A percentile compares a stretch with the other conserved stretches of the same genome.
Conservation (phyloP, 331 rosid species). For the Phaseolus coccineus region DNA sequence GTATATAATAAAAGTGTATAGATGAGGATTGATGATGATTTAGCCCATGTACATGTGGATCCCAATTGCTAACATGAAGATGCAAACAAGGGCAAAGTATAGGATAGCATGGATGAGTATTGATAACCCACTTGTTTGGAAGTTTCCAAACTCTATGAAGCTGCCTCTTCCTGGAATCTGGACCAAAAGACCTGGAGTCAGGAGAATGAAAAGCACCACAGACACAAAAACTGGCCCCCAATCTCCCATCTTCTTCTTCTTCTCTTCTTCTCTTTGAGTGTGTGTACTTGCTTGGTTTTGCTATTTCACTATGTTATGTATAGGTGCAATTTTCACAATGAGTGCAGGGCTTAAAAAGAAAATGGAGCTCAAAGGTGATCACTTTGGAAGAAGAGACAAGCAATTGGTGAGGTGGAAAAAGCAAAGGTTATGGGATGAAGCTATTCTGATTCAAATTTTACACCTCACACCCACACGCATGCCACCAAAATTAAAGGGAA, state of each 20-base stretch:
- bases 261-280: background rate
- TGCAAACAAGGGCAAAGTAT: conserved; percentile 83
- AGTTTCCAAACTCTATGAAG: conserved; percentile 72
- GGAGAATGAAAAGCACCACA: conserved; percentile 73
- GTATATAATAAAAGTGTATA: background rate
- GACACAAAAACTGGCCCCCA: conserved; percentile 91
- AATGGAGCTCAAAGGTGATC: conserved; percentile 44
- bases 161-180: conserved; percentile 77
- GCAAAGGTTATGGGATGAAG: conserved; percentile 55
- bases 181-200: conserved; percentile 80
- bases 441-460: conserved; percentile 50
- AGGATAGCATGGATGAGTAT: conserved; percentile 74
- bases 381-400: conserved; percentile 63
- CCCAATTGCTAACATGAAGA: conserved; percentile 80
- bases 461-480: conserved; percentile 49
- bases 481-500: conserved; percentile 32
- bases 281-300: background rate
- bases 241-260: conserved; percentile 59
- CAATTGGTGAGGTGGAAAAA: conserved; percentile 55
- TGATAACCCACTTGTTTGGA: conserved; percentile 83
- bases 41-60: conserved; percentile 74
- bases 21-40: background rate
- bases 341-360: conserved; percentile 17
- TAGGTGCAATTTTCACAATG: background rate
- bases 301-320: conserved; percentile 19